A percentile compares a stretch with the other conserved stretches of the same genome.
These are phyloP conservation scores for Metarhizium anisopliae DNA, from an alignment of 2,329 filamentous ascomycete genomes.

Conservation along the genomic window DNA sequence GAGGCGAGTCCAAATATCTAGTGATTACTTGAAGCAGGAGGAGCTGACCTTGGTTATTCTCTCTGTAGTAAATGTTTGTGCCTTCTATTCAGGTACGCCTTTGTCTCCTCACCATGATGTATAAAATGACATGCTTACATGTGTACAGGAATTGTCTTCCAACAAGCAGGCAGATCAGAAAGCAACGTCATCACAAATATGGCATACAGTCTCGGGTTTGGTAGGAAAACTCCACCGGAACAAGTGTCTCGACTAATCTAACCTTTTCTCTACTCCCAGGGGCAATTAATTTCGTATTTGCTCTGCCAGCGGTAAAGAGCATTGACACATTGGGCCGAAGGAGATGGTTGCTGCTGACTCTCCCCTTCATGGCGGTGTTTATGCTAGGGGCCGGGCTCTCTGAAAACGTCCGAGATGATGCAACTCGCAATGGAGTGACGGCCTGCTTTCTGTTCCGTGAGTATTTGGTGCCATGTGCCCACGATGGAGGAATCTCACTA, in stretches of 20 bases:
- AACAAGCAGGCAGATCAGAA: constrained; percentile 9
- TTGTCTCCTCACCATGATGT: neutral
- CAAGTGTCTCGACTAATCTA: neutral
- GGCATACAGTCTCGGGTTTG: constrained; percentile 23
- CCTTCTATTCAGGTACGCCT: constrained; percentile 32
- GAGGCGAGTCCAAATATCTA: constrained; percentile 11
- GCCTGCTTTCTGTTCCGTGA: constrained; percentile 27
- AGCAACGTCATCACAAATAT: constrained; percentile 12
- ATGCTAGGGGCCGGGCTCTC: constrained; percentile 29
- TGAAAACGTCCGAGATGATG: constrained; percentile 14
- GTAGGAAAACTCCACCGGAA: constrained; percentile 5
- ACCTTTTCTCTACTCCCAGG: constrained; percentile 10
- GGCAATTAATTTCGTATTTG: constrained; percentile 32
- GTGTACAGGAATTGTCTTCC: constrained; percentile 15
- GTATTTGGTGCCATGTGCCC: neutral
- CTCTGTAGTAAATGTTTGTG: constrained; percentile 28
- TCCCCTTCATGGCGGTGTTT: constrained; percentile 34
- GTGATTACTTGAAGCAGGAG: neutral
- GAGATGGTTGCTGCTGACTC: constrained; percentile 32
- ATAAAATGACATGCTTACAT: constrained; percentile 1
- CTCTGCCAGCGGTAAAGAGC: constrained; percentile 26
- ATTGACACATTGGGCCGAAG: constrained; percentile 30
- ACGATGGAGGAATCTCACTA: neutral
- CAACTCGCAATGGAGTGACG: constrained; percentile 19
- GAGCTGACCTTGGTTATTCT: neutral